Percentiles rank a stretch among this genome's conserved stretches.
phyloP scores from a whole-genome alignment of 75 land plant species.

The Pinus albicaulis region DNA sequence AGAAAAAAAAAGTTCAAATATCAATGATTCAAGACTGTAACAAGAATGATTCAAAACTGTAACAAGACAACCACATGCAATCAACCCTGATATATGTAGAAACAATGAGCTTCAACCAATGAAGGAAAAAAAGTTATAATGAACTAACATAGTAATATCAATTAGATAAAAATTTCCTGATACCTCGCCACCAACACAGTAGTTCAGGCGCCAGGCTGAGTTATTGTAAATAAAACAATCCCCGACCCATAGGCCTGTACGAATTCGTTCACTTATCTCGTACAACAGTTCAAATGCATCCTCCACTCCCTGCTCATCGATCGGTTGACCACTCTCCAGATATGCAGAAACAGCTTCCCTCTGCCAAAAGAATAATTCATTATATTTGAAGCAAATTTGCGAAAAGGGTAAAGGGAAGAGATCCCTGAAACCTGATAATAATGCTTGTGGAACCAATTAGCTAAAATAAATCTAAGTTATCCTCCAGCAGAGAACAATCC shows the following conservation, averaged over 20 bases:
- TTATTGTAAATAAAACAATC: slow-evolving; percentile 99
- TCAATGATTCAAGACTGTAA: background rate
- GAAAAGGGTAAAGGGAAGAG: background rate
- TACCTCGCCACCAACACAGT: slow-evolving; percentile 99
- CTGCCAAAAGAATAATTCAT: slow-evolving; percentile 37
- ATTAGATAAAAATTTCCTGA: background rate
- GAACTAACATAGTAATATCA: background rate
- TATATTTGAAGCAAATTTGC: background rate
- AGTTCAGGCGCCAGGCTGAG: slow-evolving; percentile 91
- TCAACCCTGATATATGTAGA: too few species aligned
- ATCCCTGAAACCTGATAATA: background rate
- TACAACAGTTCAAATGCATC: slow-evolving; percentile 97
- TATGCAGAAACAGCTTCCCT: slow-evolving; percentile 74
- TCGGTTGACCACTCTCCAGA: slow-evolving; percentile 81
- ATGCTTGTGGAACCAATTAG: background rate
- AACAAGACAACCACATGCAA: background rate
- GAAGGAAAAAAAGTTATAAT: too few species aligned
- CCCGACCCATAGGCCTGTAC: slow-evolving; percentile 98
- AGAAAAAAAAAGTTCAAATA: background rate
- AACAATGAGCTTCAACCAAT: too few species aligned
- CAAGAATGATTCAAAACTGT: background rate
- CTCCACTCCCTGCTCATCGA: slow-evolving; percentile 94
- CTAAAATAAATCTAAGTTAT: background rate
- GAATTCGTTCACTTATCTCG: slow-evolving; percentile 85
- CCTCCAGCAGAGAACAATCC: background rate